phyloP scores from a whole-genome alignment of 495 filamentous ascomycete species.

The Bathelium albidoporum region DNA sequence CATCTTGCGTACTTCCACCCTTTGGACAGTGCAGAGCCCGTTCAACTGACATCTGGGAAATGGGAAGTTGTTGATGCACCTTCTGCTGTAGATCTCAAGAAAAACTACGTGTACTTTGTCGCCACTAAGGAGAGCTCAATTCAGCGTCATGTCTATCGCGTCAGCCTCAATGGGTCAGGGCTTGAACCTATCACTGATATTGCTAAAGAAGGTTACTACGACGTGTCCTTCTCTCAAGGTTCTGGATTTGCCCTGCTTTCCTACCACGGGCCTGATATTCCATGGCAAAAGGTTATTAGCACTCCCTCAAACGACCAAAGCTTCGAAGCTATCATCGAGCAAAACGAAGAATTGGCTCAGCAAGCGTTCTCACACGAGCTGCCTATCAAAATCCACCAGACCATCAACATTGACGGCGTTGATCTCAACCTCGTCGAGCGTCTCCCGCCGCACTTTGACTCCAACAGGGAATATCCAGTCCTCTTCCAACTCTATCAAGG shows the following conservation, averaged over 20 bases:
- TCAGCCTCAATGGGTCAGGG: slow-evolving; percentile 67
- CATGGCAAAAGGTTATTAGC: slow-evolving; percentile 84
- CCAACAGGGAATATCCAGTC: slow-evolving; percentile 78
- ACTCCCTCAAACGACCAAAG: slow-evolving; percentile 56
- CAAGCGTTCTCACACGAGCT: slow-evolving; percentile 67
- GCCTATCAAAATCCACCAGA: slow-evolving; percentile 75
- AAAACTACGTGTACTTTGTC: slow-evolving; percentile 82
- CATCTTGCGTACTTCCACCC: slow-evolving; percentile 95
- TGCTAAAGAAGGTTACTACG: slow-evolving; percentile 70
- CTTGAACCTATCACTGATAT: slow-evolving; percentile 64
- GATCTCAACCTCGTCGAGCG: slow-evolving; percentile 81
- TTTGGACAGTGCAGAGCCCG: slow-evolving; percentile 65
- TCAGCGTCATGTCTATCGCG: slow-evolving; percentile 82
- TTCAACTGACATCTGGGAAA: slow-evolving; percentile 74
- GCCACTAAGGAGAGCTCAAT: slow-evolving; percentile 79
- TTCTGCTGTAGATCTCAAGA: slow-evolving; percentile 73
- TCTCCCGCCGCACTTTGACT: slow-evolving; percentile 81
- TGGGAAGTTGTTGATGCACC: slow-evolving; percentile 93
- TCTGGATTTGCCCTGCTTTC: slow-evolving; percentile 72
- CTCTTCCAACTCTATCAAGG: slow-evolving; percentile 90
- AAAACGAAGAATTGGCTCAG: slow-evolving; percentile 58
- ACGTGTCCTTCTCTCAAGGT: slow-evolving; percentile 72
- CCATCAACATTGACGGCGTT: slow-evolving; percentile 68
- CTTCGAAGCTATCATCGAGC: slow-evolving; percentile 62
- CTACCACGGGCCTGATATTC: slow-evolving; percentile 76